Base-by-base conservation (phyloP, 495 filamentous ascomycete species). In the Astrothelium macrocarpum region DNA sequence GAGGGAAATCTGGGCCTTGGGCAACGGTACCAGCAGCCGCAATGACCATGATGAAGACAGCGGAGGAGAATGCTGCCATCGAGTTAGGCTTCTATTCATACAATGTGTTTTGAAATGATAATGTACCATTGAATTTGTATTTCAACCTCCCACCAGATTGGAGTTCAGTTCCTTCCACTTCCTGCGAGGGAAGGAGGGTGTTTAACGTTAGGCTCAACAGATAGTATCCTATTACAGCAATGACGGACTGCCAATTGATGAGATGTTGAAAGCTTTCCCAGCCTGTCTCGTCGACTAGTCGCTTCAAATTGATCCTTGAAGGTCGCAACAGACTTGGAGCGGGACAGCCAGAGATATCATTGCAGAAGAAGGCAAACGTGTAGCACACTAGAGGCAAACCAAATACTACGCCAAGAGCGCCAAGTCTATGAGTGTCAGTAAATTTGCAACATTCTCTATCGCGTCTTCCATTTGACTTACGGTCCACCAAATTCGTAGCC, bases 331-430 rank as follows among this genome's bases (percentile, higher is more conserved):
- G 78, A n/a, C 87, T 92, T 10, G 92, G 90, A 7, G 89, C 85
- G 14, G 94, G 95, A 68, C 95, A 97, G 61, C 95, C 94, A 31
- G 90, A 85, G 65, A 91, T 74, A 71, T 96, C 94, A 72, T 96
- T 97, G 81, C 94, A 97, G 67, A 90, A 76, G 71, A 97, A 96
- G 39, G 85, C 78, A 68, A 90, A 82, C 62, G 81, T 68, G 74
- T 93, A 96, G 68, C 88, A 80, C 53, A 90, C 75, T 20, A 88
- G 31, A 0, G 94, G 93, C 14, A 95, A 84, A 29, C 85, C 88
- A 67, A 94, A 82, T 34, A 85, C 85, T 63, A 96, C 87, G 49
- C 75, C 83, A 49, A 85, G 79, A 14, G 88, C 88, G 53, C 91
- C 92, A 61, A 85, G 77, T 23, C 94, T 97, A 69, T 1, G 32